A percentile compares a stretch with the other conserved stretches of the same genome.
Evolutionary conservation across 331 rosid species (phyloP).

Genomic region (Prunus yedoensis): DNA sequence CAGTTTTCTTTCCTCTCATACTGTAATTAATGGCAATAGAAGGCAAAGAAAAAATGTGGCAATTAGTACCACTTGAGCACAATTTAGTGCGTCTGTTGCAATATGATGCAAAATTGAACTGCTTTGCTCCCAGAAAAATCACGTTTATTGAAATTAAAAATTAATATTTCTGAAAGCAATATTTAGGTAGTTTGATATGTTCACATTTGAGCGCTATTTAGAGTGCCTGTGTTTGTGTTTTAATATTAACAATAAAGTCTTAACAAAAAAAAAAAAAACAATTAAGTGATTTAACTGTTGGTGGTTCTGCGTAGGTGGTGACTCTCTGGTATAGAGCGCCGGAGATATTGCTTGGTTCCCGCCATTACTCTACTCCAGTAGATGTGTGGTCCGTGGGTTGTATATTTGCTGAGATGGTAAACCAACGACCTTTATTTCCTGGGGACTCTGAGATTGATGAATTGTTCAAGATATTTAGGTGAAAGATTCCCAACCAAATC

Average conservation of each 20-base stretch:
- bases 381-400: conserved; percentile 99
- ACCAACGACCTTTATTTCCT: conserved; percentile 87
- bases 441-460: conserved; percentile 99
- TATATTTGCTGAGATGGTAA: conserved; percentile 98
- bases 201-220: background rate
- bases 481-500: conserved; percentile 23
- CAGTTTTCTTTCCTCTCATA: background rate
- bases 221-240: background rate
- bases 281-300: background rate
- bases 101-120: background rate
- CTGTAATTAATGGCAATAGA: background rate
- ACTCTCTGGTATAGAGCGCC: conserved; percentile 99
- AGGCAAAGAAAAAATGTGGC: conserved; percentile 6
- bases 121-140: background rate
- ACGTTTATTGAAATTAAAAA: background rate
- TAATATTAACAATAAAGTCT: background rate
- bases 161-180: background rate
- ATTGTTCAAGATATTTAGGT: conserved; percentile 94
- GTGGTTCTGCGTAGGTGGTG: conserved; percentile 67
- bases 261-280: too few relatives aligned
- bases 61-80: background rate
- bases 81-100: too few relatives aligned
- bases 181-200: background rate
- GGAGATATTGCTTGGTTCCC: conserved; percentile 97
- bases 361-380: conserved; percentile 96